phyloP scores from a whole-genome alignment of 148 eudicot species.

The Agrostemma githago region DNA sequence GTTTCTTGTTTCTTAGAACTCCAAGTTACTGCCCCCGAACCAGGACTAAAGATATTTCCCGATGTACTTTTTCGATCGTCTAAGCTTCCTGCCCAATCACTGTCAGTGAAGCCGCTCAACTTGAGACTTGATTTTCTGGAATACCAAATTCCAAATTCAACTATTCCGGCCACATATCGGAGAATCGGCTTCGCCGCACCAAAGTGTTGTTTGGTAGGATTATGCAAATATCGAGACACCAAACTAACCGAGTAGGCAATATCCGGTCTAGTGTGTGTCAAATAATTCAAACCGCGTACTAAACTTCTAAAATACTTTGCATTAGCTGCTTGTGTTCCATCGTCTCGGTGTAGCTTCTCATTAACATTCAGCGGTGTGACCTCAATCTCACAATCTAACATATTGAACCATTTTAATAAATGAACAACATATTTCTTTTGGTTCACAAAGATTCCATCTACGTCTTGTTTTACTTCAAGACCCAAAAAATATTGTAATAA shows the following conservation, averaged over 20 bases:
- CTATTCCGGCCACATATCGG: not conserved
- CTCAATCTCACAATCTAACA: not conserved
- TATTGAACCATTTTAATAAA: not conserved
- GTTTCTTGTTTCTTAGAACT: not conserved
- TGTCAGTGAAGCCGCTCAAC: not conserved
- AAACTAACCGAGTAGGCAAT: slow-evolving; percentile 9
- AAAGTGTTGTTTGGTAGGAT: slow-evolving; percentile 8
- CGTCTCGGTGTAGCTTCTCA: not conserved
- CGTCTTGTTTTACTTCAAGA: no score
- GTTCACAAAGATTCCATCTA: no score
- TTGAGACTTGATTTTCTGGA: not conserved
- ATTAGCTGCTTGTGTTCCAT: no score
- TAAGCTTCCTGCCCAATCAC: no score
- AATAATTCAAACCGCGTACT: not conserved
- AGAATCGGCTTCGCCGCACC: not conserved
- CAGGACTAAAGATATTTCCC: no score
- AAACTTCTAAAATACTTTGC: not conserved
- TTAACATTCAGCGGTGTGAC: no score
- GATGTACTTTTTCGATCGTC: no score
- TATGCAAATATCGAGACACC: not conserved
- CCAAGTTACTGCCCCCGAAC: no score
- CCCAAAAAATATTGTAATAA: no score
- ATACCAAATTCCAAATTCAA: slow-evolving; percentile 3
- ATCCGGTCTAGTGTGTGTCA: slow-evolving; percentile 4
- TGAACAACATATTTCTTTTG: not conserved